A percentile compares a stretch with the other conserved stretches of the same genome.
Evolutionary conservation across 768 basidiomycete species (phyloP).

Genomic region (Trichaptum fuscoviolaceum): DNA sequence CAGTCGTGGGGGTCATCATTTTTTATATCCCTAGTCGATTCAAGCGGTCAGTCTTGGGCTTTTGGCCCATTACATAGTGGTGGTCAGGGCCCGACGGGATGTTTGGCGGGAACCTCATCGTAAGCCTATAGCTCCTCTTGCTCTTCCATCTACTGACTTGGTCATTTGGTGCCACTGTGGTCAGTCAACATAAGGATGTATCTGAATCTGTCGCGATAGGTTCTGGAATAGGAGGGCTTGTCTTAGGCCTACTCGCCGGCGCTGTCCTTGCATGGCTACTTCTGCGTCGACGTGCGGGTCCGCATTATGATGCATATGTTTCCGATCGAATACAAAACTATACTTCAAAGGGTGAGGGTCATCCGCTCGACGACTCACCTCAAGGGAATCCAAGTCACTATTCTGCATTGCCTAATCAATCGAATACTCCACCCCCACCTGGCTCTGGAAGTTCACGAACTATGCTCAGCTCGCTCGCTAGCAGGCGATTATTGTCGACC

Average conservation of each 20-base stretch:
- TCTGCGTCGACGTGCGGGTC: background rate
- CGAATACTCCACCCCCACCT: slow-evolving; percentile 6
- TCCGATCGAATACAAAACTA: slow-evolving; percentile 26
- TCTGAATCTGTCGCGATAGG: slow-evolving; percentile 26
- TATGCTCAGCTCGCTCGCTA: background rate
- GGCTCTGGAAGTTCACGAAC: background rate
- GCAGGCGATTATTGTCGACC: background rate
- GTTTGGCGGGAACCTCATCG: slow-evolving; percentile 29
- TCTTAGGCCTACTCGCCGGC: slow-evolving; percentile 32
- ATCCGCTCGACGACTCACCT: slow-evolving; percentile 17
- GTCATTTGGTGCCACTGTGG: background rate
- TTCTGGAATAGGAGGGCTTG: slow-evolving; percentile 35
- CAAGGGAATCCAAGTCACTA: slow-evolving; percentile 20
- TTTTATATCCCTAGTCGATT: slow-evolving; percentile 50
- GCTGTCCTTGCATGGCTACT: slow-evolving; percentile 18
- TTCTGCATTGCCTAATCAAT: slow-evolving; percentile 18
- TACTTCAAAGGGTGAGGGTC: slow-evolving; percentile 11
- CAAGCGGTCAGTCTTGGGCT: slow-evolving; percentile 46
- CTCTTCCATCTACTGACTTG: background rate
- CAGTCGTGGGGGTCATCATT: slow-evolving; percentile 52
- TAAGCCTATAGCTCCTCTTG: background rate
- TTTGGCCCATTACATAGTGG: slow-evolving; percentile 56
- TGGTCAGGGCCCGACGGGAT: slow-evolving; percentile 33
- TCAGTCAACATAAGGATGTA: slow-evolving; percentile 4
- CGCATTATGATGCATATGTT: slow-evolving; percentile 13